These are phyloP conservation scores for Talaromyces piceae DNA, from an alignment of 2,329 filamentous ascomycete genomes.

Conservation along the genomic window DNA sequence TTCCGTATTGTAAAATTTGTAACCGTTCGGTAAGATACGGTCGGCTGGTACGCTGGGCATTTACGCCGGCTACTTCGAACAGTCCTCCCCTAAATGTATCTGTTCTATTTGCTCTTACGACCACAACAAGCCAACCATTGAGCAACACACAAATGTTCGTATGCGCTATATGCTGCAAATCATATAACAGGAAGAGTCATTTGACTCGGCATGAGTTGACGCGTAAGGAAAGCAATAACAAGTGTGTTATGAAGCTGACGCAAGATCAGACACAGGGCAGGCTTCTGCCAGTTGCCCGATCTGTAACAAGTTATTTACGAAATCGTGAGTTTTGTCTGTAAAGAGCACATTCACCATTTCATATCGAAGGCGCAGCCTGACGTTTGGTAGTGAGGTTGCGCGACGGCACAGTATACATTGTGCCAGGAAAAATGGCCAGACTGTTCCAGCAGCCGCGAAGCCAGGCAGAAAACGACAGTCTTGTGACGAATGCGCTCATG, in stretches of 20 bases:
- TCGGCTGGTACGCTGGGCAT: too few relatives aligned
- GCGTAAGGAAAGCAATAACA: constrained; percentile 14
- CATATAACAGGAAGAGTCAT: constrained; percentile 23
- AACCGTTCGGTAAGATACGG: too few relatives aligned
- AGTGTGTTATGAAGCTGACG: constrained; percentile 7
- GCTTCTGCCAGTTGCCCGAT: constrained; percentile 20
- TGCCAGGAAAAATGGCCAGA: constrained; percentile 23
- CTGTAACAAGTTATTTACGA: constrained; percentile 23
- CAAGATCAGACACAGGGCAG: constrained; percentile 17
- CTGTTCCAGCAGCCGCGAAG: constrained; percentile 19
- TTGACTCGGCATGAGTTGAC: constrained; percentile 22
- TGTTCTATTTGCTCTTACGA: too few relatives aligned
- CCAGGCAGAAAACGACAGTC: constrained; percentile 24
- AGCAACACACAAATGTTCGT: constrained; percentile 17
- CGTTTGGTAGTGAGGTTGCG: constrained; percentile 19
- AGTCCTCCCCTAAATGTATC: too few relatives aligned
- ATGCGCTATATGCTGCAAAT: constrained; percentile 22
- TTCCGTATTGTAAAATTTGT: too few relatives aligned
- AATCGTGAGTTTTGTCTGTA: constrained; percentile 14
- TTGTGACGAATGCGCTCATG: constrained; percentile 21
- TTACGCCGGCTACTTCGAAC: too few relatives aligned
- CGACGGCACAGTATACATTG: constrained; percentile 24
- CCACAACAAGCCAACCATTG: neutral
- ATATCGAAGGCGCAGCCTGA: neutral
- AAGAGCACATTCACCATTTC: neutral